Conservation (phyloP, 768 basidiomycete genomes). For the Suillus variegatus region DNA sequence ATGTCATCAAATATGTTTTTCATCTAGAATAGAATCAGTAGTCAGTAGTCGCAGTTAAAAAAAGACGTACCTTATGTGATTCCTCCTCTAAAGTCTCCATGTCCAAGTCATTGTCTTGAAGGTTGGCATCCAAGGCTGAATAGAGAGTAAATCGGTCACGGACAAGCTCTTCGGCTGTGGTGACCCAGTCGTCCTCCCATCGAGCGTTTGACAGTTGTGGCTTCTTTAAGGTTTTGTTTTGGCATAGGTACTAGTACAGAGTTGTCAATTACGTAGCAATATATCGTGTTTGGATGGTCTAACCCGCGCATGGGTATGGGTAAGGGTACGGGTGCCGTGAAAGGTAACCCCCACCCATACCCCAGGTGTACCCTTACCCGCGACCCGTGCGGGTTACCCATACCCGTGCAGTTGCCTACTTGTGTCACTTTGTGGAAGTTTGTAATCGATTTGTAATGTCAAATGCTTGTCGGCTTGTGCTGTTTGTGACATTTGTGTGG, state of each 20-base stretch:
- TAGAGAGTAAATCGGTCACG: conserved; percentile 17
- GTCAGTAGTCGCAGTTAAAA: conserved; percentile 3
- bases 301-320: background rate
- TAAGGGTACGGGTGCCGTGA: background rate
- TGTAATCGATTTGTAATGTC: no score
- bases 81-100: background rate
- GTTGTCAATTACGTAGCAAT: background rate
- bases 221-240: conserved; percentile 1
- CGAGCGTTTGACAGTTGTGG: conserved; percentile 9
- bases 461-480: no score
- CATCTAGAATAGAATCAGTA: conserved; percentile 4
- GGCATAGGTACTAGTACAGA: background rate
- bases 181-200: conserved; percentile 29
- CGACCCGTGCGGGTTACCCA: background rate
- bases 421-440: no score
- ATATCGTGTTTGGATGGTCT: background rate
- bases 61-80: conserved; percentile 1
- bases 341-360: conserved; percentile 1
- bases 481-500: no score
- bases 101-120: background rate
- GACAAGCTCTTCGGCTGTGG: conserved; percentile 24
- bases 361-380: background rate
- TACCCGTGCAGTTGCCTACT: conserved; percentile 1
- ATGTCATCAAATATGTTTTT: conserved; percentile 35
- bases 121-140: background rate